Base-by-base conservation (phyloP, 2,329 filamentous ascomycete genomes). In the Neofusicoccum sp. region DNA sequence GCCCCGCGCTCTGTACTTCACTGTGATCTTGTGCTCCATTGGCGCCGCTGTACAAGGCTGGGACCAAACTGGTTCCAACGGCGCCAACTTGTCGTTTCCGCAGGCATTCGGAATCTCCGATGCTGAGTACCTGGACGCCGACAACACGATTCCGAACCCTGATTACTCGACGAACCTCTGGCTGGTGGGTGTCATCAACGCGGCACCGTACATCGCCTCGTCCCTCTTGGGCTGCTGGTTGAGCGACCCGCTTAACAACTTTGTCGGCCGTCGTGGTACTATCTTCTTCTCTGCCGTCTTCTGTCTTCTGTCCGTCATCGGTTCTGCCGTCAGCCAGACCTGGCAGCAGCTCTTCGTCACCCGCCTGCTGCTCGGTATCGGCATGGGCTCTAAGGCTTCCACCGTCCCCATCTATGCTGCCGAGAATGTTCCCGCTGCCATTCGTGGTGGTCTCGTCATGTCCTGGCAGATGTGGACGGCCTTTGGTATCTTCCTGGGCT, bases 1-100 rank as follows among this genome's bases (percentile, higher is more conserved):
- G 36, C 86, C 88, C 0, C 78, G 68, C 66, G 81, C 82, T 56
- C 77, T 91, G 9, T 87, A 86, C 74, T 79, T 88, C 64, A 89
- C 88, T 38, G 88, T 90, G 65, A 76, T 83, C 9, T 83, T 85
- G 24, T 89, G 86, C 71, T 89, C 87, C 43, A 83, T 90, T 57
- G 87, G 86, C 54, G 87, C 87, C 14, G 86, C 86, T n/a, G 86
- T 89, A 8, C 75, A 79, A 61, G 86, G 86, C 26, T 89, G 86
- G 86, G 86, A 89, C 64, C 84, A 88, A 71, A 88, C 85, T 20
- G 86, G 60, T 20, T 44, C 34, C 36, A 61, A 76, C 64, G 73
- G 74, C 38, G 86, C 86, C 61, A 88, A 86, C 65, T 75, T 88
- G 65, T 82, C 82, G 58, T 88, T 88, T 65, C 84, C 84, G 0